These are phyloP conservation scores for Botrytis sinoallii DNA, from an alignment of 2,329 filamentous ascomycete species.

Conservation along the genomic window DNA sequence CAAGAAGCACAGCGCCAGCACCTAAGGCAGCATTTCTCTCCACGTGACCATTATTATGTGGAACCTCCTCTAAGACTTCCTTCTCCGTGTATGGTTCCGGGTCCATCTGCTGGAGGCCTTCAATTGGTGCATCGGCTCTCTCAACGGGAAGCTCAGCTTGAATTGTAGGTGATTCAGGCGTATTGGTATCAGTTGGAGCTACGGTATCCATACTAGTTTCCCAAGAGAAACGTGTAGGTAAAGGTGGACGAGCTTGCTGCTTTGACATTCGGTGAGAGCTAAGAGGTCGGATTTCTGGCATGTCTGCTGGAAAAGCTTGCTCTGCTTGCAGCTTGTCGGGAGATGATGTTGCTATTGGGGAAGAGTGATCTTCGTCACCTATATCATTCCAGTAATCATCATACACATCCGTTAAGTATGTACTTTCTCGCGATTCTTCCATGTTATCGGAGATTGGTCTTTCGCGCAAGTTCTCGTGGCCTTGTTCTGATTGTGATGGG, in stretches of 20 bases:
- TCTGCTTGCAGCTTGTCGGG: background rate
- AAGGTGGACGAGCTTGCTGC: slow-evolving; percentile 21
- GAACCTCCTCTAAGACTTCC: background rate
- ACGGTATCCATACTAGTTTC: slow-evolving; percentile 31
- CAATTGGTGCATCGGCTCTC: no score
- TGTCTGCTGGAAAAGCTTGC: slow-evolving; percentile 31
- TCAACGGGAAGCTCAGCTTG: slow-evolving; percentile 2
- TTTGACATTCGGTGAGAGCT: slow-evolving; percentile 27
- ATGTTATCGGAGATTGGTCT: background rate
- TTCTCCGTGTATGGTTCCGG: slow-evolving; percentile 16
- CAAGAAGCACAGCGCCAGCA: slow-evolving; percentile 22
- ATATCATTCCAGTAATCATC: slow-evolving; percentile 62
- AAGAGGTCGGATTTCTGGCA: slow-evolving; percentile 27
- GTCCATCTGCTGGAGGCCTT: background rate
- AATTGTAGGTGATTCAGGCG: background rate
- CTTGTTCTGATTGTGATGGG: slow-evolving; percentile 32
- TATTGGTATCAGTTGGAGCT: background rate
- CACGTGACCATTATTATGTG: slow-evolving; percentile 19
- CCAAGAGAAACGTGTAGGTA: slow-evolving; percentile 35
- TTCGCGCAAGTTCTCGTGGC: slow-evolving; percentile 19
- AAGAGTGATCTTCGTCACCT: slow-evolving; percentile 39
- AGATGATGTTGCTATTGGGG: slow-evolving; percentile 9
- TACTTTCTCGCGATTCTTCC: slow-evolving; percentile 50
- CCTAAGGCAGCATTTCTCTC: slow-evolving; percentile 24
- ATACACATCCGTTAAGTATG: slow-evolving; percentile 63